Conservation (phyloP, 2,329 filamentous ascomycete species). For the Diaporthe caulivora region DNA sequence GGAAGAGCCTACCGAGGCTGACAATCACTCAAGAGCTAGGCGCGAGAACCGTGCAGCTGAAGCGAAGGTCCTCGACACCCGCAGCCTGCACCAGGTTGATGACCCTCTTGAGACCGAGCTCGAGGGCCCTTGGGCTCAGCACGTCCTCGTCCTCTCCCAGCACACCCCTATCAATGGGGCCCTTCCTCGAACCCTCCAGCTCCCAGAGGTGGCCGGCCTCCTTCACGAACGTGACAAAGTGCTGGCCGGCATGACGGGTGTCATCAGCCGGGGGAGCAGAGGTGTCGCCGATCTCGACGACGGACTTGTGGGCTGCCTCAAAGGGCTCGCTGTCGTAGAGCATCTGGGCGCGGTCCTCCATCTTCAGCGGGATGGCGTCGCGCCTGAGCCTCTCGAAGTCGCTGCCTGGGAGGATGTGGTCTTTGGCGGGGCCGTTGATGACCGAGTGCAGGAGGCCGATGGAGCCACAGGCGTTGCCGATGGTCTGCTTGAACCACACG, state of each 20-base stretch:
- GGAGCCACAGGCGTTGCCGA: slow-evolving; percentile 84
- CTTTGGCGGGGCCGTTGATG: slow-evolving; percentile 74
- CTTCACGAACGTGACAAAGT: slow-evolving; percentile 87
- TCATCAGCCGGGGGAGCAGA: slow-evolving; percentile 71
- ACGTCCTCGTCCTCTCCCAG: slow-evolving; percentile 70
- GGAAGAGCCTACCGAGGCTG: background rate
- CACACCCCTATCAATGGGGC: slow-evolving; percentile 75
- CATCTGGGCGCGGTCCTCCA: slow-evolving; percentile 72
- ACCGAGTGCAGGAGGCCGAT: slow-evolving; percentile 82
- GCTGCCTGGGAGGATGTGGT: slow-evolving; percentile 65
- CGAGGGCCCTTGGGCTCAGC: slow-evolving; percentile 75
- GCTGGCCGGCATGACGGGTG: slow-evolving; percentile 68
- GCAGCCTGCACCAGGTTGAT: slow-evolving; percentile 52
- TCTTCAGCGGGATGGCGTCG: slow-evolving; percentile 72
- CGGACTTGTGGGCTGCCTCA: slow-evolving; percentile 79
- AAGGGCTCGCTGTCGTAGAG: slow-evolving; percentile 78
- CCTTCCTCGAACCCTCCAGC: slow-evolving; percentile 80
- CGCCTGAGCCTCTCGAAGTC: slow-evolving; percentile 70
- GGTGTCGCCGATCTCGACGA: slow-evolving; percentile 77
- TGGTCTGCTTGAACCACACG: slow-evolving; percentile 88
- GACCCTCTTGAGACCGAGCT: slow-evolving; percentile 64
- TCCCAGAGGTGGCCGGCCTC: slow-evolving; percentile 77
- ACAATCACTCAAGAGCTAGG: slow-evolving; percentile 39
- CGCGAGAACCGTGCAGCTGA: slow-evolving; percentile 55
- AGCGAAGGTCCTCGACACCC: slow-evolving; percentile 50